Base-by-base conservation (phyloP, 2,329 filamentous ascomycete species). In the Fusarium luffae region DNA sequence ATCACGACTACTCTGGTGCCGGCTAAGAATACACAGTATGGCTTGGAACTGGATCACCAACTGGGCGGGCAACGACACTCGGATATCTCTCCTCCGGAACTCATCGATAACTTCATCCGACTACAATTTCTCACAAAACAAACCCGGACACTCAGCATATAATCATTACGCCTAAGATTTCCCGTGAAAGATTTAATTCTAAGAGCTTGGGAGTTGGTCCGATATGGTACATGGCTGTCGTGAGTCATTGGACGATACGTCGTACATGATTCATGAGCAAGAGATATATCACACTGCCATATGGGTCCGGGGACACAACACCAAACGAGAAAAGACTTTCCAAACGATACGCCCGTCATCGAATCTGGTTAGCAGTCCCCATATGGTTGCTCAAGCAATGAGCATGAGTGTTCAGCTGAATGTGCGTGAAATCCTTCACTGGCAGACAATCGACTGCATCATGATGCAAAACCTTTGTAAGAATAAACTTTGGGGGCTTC, bases 131-230 rank as follows among this genome's bases (percentile, higher is more conserved):
- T 32, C 23, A 4, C 30, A 34, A 27, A 19, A 4, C 2, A 14
- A 41, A 28, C n/a, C 4, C 9, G 9, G 13, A 21, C 4, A 4
- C 7, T 13, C 49, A 28, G 41, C 23, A 27, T 6, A 11, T 2
- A 18, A 1, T 7, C 14, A 28, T 4, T 42, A 18, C 32, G 49
- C 49, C 49, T 42, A 21, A 52, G 18, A 27, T 52, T 40, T 28
- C 5, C 23, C 18, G 23, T 11, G 25, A 21, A 16, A 18, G 16
- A 23, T 16, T 30, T 13, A 13, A 5, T 52, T n/a, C 21, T 12
- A 54, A 66, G 63, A 66, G 62, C 54, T 66, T 66, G 62, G 63
- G 23, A 18, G n/a, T 54, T n/a, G 40, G 21, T 37, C 10, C 32
- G 30, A n/a, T 43, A n/a, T 30, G 19, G 52, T 41, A 47, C 14